Evolutionary conservation across 1,284 basidiomycete species (phyloP), one percentile per base, ranked within the genome.

Genomic region (Pseudozyma hubeiensis): DNA sequence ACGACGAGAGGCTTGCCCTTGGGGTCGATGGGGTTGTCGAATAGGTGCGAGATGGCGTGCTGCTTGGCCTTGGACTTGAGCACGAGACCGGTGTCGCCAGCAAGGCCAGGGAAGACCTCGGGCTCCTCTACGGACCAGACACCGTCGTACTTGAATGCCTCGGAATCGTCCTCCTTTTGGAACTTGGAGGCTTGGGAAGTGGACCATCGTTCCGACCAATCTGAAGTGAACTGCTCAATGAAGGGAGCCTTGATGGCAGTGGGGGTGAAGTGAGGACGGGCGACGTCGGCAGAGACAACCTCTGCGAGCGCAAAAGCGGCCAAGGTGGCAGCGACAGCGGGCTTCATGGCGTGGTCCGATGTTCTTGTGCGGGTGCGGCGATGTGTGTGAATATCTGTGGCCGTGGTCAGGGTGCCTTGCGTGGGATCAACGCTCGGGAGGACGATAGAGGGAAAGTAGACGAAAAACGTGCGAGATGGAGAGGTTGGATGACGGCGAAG

Each of bases 101-200:
- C 57, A 84, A 86, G 54, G 85, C 87, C 83, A 19, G 88, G 88
- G 81, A 85, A 88, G 79, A 94, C 90, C 55, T 88, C 86, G 54
- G 95, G 90, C 70, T 95, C 93, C 87, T 99, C 95, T 79, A 98
- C 93, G 78, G 90, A 88, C 97, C 97, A 99, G 85, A 95, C 90
- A 84, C 97, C 97, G 81, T 97, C 93, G 86, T 97, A 97, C 85
- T 92, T 93, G 88, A 94, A 97, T 46, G 79, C 81, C 46, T 83
- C 81, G 52, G 74, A 73, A 56, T 72, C 78, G 51, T 54, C 59
- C 44, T 77, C 75, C 56, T 64, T 71, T 63, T 84, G 82, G 60
- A 81, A 94, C 89, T 98, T 98, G 81, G 94, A 97, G 29, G 97
- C 96, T 84, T 94, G 91, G 7, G 95, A 98, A 40, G 94, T 90